Evolutionary conservation across 441 rosid genomes (phyloP).

Genomic region (Geranium incanum): DNA sequence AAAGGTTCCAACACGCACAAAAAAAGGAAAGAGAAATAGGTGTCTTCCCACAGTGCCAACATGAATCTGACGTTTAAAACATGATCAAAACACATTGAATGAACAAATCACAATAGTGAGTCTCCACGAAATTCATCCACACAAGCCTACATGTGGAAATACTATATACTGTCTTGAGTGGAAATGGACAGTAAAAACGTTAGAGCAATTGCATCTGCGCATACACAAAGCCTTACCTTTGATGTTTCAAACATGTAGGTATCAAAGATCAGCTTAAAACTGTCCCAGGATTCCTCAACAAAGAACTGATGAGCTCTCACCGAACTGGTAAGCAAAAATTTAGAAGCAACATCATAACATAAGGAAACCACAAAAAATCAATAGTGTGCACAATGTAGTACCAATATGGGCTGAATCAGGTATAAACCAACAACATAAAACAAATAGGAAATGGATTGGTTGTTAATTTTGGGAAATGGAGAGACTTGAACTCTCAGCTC

Average conservation of each 20-base stretch:
- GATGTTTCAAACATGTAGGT: slow-evolving; percentile 82
- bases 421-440: slow-evolving; percentile 10
- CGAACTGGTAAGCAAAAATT: slow-evolving; percentile 54
- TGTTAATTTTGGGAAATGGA: slow-evolving; percentile 73
- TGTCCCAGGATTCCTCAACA: slow-evolving; percentile 78
- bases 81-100: too few relatives aligned
- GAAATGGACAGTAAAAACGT: neutral
- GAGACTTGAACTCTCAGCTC: slow-evolving; percentile 99
- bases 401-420: neutral
- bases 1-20: neutral
- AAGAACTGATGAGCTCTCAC: slow-evolving; percentile 90
- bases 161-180: neutral
- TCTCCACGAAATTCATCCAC: neutral
- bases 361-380: slow-evolving; percentile 9
- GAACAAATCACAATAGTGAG: neutral
- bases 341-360: slow-evolving; percentile 14
- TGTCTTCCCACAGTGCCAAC: neutral
- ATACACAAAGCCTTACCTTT: slow-evolving; percentile 43
- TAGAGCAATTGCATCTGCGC: neutral
- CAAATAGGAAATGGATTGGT: neutral
- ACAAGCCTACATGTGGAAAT: neutral
- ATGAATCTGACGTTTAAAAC: neutral
- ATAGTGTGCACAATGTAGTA: slow-evolving; percentile 11
- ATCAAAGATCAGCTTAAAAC: slow-evolving; percentile 73
- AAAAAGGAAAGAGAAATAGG: neutral